Base-by-base conservation (phyloP, 345 rosid species). In the Pugionium cornutum region DNA sequence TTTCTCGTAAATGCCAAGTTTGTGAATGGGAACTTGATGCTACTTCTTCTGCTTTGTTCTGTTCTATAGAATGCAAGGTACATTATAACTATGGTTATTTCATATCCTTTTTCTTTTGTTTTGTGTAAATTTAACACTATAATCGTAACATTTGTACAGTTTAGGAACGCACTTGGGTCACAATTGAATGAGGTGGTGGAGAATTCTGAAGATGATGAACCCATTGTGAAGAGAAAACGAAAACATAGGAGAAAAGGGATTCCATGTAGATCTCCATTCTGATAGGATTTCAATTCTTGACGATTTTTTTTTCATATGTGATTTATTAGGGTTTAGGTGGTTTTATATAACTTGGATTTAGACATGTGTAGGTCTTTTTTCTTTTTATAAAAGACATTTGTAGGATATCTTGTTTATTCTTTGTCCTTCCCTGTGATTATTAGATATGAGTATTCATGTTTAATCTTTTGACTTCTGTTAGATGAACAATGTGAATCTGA, bases 21-120 rank as follows among this genome's bases (percentile, higher is more conserved):
- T 67, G 77, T 67, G 41, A 29, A 61, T 54, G 73, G 73, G 64
- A 43, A 53, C 33, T 74, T 61, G 64, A 47, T 1, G 34, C 53
- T 53, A 25, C 62, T 44, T 50, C 66, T 48, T 57, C 61, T 32
- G 35, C 32, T 26, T 60, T 37, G 42, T 62, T 67, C 34, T 73
- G 77, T 67, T 74, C 77, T 32, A 6, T 67, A 9, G 68, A 74
- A 61, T 74, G 73, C 68, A 74, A 74, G 68, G 77, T 74, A 71
- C 11, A 3, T 31, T 36, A 39, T 57, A 27, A 9, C 18, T 18
- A 18, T 18, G 18, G 18, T 18, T 18, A 18, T 18, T 18, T 18
- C 18, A 18, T 18, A 18, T 18, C 18, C 18, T 18, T 18, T 18
- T 18, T n/a, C 29, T 41, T 26, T 36, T 8, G 3, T n/a, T 7